These are phyloP conservation scores for Pseudogymnoascus pannorum DNA, from an alignment of 2,329 filamentous ascomycete genomes.

Conservation along the genomic window DNA sequence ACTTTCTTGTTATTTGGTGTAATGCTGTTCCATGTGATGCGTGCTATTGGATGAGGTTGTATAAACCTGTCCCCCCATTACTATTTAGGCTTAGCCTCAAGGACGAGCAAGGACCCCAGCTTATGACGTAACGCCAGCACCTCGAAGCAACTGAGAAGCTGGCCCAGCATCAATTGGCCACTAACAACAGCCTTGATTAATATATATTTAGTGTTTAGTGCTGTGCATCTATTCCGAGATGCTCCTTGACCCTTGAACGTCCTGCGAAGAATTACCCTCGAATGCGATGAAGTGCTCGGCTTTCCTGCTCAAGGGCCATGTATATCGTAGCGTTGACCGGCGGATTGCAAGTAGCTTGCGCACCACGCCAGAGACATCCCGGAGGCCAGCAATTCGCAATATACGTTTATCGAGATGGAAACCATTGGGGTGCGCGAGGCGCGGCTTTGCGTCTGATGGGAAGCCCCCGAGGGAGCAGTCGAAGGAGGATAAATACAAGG, in stretches of 20 bases:
- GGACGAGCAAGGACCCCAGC: background rate
- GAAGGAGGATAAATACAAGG: background rate
- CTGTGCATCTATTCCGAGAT: background rate
- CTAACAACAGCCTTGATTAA: background rate
- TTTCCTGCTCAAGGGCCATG: conserved; percentile 3
- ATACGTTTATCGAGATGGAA: background rate
- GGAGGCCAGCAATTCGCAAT: background rate
- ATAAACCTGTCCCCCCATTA: too few species aligned
- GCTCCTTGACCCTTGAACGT: background rate
- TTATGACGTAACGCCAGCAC: background rate
- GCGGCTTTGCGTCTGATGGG: background rate
- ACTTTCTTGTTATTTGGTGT: conserved; percentile 40
- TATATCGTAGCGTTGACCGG: background rate
- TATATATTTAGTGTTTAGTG: background rate
- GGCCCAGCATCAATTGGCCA: conserved; percentile 3
- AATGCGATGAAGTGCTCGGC: conserved; percentile 5
- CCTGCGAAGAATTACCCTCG: background rate
- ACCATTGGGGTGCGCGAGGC: background rate
- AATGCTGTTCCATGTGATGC: conserved; percentile 33
- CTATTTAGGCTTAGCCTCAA: background rate
- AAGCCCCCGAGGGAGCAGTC: background rate
- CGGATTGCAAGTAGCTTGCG: background rate
- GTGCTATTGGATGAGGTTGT: too few species aligned
- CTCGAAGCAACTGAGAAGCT: background rate
- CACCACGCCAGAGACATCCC: background rate